Percentiles rank a stretch among this genome's conserved stretches.
Evolutionary conservation across 768 basidiomycete species (phyloP).

Genomic region (Amanita pallidorosea): DNA sequence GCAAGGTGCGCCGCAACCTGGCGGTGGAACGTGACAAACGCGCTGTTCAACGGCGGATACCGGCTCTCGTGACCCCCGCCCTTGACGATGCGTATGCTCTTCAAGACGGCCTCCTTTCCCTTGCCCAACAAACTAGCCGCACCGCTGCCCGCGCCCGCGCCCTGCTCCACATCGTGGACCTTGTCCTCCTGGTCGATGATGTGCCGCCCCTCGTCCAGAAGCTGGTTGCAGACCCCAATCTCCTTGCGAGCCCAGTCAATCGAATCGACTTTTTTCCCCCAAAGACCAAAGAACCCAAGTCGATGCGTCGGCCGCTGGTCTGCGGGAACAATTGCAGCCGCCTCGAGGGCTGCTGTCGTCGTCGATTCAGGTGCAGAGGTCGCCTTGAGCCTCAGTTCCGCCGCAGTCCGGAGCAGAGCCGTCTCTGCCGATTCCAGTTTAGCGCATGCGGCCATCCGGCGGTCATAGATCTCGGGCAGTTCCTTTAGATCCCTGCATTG

Average conservation of each 20-base stretch:
- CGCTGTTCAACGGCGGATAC: slow-evolving; percentile 57
- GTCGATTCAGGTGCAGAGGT: slow-evolving; percentile 14
- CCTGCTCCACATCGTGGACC: slow-evolving; percentile 12
- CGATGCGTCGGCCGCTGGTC: slow-evolving; percentile 73
- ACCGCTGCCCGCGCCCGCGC: not conserved
- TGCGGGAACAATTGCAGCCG: slow-evolving; percentile 39
- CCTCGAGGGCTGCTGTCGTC: slow-evolving; percentile 13
- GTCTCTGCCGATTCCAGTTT: slow-evolving; percentile 89
- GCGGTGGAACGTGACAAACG: slow-evolving; percentile 85
- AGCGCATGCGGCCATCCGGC: slow-evolving; percentile 57
- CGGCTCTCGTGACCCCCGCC: slow-evolving; percentile 16
- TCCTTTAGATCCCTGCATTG: slow-evolving; percentile 83
- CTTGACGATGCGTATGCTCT: slow-evolving; percentile 7
- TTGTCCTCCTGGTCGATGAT: slow-evolving; percentile 19
- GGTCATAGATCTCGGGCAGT: slow-evolving; percentile 73
- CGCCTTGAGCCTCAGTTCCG: slow-evolving; percentile 48
- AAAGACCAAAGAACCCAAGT: slow-evolving; percentile 47
- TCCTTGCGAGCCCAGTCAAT: slow-evolving; percentile 84
- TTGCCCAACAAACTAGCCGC: slow-evolving; percentile 7
- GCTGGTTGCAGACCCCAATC: slow-evolving; percentile 43
- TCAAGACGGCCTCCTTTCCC: slow-evolving; percentile 4
- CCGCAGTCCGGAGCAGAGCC: slow-evolving; percentile 59
- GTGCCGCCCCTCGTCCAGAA: slow-evolving; percentile 41
- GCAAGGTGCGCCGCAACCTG: slow-evolving; percentile 93
- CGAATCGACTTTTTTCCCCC: slow-evolving; percentile 85